Evolutionary conservation across 108 stramenopile genomes (phyloP).

Genomic region (Hondaea fermentalgiana): DNA sequence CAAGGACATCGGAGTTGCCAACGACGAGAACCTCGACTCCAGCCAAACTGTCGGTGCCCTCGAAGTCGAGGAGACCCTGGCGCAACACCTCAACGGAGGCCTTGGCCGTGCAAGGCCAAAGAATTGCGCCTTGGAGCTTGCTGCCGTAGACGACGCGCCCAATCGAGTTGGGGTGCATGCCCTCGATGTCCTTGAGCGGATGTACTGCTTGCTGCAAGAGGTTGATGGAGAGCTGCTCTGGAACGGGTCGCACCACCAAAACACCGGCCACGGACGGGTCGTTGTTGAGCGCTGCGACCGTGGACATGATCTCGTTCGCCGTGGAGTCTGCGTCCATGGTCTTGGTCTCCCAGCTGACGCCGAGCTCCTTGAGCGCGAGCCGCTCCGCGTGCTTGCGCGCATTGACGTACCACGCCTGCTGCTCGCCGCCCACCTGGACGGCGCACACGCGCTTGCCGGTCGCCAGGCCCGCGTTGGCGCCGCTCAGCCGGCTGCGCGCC

Average conservation of each 20-base stretch:
- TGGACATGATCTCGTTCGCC: background rate
- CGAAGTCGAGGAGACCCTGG: background rate
- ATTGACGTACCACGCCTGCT: background rate
- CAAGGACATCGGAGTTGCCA: slow-evolving; percentile 8
- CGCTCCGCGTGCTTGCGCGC: background rate
- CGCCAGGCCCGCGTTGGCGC: background rate
- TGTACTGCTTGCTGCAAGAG: background rate
- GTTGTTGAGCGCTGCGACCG: background rate
- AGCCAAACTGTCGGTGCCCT: background rate
- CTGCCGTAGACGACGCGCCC: background rate
- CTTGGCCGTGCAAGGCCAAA: background rate
- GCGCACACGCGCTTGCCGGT: background rate
- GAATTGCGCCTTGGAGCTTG: background rate
- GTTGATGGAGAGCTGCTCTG: background rate
- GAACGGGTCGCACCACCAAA: background rate
- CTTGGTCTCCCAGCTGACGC: background rate
- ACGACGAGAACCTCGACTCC: background rate
- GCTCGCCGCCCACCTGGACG: background rate
- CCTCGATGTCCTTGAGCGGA: slow-evolving; percentile 4
- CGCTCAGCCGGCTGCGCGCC: background rate
- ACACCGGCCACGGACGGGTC: background rate
- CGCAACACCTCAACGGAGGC: background rate
- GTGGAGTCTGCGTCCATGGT: background rate
- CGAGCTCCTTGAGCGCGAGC: background rate
- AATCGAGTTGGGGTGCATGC: slow-evolving; percentile 10